phyloP scores from a whole-genome alignment of 805 yeast species.

The Scheffersomyces amazonensis region DNA sequence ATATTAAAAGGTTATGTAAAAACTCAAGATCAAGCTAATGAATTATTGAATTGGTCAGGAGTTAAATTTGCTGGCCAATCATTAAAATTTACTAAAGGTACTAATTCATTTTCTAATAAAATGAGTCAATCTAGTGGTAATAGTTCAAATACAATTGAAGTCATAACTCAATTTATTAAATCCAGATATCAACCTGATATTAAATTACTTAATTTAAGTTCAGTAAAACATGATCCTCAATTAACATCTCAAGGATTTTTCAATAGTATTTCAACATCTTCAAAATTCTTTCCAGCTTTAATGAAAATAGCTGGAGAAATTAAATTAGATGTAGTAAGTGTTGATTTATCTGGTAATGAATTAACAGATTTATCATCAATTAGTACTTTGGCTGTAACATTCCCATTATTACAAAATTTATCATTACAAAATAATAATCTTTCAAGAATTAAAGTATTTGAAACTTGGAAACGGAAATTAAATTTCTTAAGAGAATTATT shows the following conservation, averaged over 20 bases:
- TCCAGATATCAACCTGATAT: constrained; percentile 64
- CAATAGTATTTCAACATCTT: constrained; percentile 54
- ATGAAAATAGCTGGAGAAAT: constrained; percentile 70
- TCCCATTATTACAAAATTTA: constrained; percentile 73
- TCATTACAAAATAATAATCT: constrained; percentile 78
- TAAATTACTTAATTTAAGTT: constrained; percentile 67
- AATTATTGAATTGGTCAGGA: constrained; percentile 64
- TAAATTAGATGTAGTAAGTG: constrained; percentile 60
- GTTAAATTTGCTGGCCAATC: constrained; percentile 75
- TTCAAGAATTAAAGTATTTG: constrained; percentile 55
- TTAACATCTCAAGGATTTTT: constrained; percentile 64
- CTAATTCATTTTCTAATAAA: constrained; percentile 13
- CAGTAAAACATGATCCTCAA: constrained; percentile 60
- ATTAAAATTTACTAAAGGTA: constrained; percentile 48
- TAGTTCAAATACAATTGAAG: constrained; percentile 49
- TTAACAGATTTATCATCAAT: constrained; percentile 59
- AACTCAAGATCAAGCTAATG: constrained; percentile 53
- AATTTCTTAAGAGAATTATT: constrained; percentile 70
- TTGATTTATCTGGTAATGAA: constrained; percentile 61
- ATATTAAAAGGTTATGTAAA: constrained; percentile 59
- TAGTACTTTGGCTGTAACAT: constrained; percentile 65
- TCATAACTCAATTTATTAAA: constrained; percentile 57
- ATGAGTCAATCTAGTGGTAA: too few relatives aligned
- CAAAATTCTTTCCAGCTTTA: constrained; percentile 87
- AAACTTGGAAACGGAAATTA: constrained; percentile 76